Base-by-base conservation (phyloP, 1,284 basidiomycete species). In the Melampsora occidentalis region DNA sequence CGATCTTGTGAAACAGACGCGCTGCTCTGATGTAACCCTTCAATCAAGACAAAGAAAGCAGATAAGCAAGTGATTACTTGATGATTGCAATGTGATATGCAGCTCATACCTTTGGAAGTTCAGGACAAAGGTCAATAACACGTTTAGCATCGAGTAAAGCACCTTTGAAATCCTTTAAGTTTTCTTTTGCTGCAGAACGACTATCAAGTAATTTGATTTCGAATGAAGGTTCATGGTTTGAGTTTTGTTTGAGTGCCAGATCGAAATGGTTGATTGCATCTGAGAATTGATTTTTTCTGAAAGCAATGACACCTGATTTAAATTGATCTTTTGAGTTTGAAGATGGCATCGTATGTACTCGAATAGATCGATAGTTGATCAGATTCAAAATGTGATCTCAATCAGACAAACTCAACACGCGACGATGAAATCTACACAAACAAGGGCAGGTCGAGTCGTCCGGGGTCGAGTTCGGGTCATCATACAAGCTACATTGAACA, bases 181-280 rank as follows among this genome's bases (percentile, higher is more conserved):
- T 72, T 31, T 72, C 70, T 63, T 72, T 72, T 9, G 70, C 62
- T n/a, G 70, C 70, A 31, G 70, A 62, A 12, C 70, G 70, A 72
- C 70, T 72, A 39, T 72, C 70, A 14, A 72, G 62, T 18, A 72
- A 22, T 28, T 72, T 72, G 25, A 72, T 51, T 65, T 25, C 48
- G 22, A 65, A 33, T 9, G 62, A 20, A 16, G 49, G 12, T 42
- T 39, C 10, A 20, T 72, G 28, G 28, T 33, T 72, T 10, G 70
- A 53, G 61, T 42, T 53, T 33, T 48, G 57, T 28, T 72, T 39
- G 46, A 72, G 33, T n/a, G 70, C 70, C 65, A 53, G 70, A 39
- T 72, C 70, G 16, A 72, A 65, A 39, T 48, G 48, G 39, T 65
- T 42, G 16, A 72, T 72, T 5, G 70, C 59, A 51, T 49, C 61